Percentiles rank a stretch among this genome's conserved stretches.
Evolutionary conservation across 495 filamentous ascomycete genomes (phyloP).

Genomic region (Staphylotrichum longicolle): DNA sequence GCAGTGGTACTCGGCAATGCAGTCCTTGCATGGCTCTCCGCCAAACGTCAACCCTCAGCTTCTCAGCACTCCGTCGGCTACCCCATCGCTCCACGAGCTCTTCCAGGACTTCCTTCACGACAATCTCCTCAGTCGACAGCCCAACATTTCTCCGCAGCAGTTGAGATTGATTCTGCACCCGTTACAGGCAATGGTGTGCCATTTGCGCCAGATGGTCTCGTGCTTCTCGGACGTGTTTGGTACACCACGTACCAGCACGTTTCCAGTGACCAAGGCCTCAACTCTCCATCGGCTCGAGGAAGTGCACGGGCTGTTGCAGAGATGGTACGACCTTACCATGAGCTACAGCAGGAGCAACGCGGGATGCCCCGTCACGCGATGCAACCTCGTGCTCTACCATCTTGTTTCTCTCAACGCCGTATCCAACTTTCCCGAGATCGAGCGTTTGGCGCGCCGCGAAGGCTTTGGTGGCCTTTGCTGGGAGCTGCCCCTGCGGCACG

Average conservation of each 20-base stretch:
- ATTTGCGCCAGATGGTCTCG: conserved; percentile 48
- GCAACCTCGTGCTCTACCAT: conserved; percentile 63
- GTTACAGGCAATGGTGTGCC: conserved; percentile 49
- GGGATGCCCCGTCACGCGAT: conserved; percentile 42
- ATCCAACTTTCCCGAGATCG: conserved; percentile 58
- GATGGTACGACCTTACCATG: conserved; percentile 56
- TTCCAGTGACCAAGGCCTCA: conserved; percentile 49
- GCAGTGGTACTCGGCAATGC: conserved; percentile 50
- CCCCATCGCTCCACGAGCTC: conserved; percentile 54
- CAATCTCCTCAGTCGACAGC: conserved; percentile 36
- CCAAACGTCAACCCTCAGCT: conserved; percentile 39
- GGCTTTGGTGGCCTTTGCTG: conserved; percentile 47
- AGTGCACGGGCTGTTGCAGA: conserved; percentile 53
- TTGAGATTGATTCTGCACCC: conserved; percentile 53
- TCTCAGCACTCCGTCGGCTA: conserved; percentile 40
- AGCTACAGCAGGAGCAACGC: conserved; percentile 36
- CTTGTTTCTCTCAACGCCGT: conserved; percentile 60
- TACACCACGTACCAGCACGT: conserved; percentile 33
- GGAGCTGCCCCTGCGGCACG: conserved; percentile 48
- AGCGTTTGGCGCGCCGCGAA: conserved; percentile 55
- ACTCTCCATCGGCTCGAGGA: conserved; percentile 54
- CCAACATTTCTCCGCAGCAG: conserved; percentile 45
- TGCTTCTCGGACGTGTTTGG: conserved; percentile 42
- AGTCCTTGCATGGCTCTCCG: conserved; percentile 45
- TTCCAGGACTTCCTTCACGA: conserved; percentile 56